Evolutionary conservation across 192 early-diverging fungal species (phyloP).

Genomic region (Piromyces finnis): DNA sequence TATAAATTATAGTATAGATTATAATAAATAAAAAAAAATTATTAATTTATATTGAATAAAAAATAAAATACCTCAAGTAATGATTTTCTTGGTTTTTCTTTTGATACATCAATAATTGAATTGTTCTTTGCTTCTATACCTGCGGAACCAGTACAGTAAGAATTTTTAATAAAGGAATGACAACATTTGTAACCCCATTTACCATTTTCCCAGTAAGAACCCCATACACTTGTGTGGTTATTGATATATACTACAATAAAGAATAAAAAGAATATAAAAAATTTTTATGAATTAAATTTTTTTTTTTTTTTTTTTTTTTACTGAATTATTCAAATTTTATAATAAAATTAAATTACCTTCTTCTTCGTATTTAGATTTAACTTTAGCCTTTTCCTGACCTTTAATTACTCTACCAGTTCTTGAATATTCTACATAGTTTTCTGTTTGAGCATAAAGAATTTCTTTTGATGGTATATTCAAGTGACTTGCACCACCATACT

Average conservation of each 20-base stretch:
- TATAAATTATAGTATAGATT: no score
- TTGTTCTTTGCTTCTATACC: conserved; percentile 49
- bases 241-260: not conserved
- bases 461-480: conserved; percentile 75
- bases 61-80: no score
- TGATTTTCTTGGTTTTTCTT: not conserved
- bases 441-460: conserved; percentile 75
- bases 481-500: conserved; percentile 93
- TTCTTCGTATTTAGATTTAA: conserved; percentile 76
- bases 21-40: no score
- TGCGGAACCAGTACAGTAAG: conserved; percentile 77
- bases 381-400: conserved; percentile 61
- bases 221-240: conserved; percentile 84
- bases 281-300: no score
- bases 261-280: not conserved
- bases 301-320: no score
- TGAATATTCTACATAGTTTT: conserved; percentile 92
- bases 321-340: no score
- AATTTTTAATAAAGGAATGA: conserved; percentile 50
- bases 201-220: conserved; percentile 87
- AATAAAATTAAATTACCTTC: conserved; percentile 60
- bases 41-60: no score
- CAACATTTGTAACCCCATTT: conserved; percentile 96
- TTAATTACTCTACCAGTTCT: conserved; percentile 71
- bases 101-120: conserved; percentile 11